Percentiles rank a stretch among this genome's conserved stretches.
These are phyloP conservation scores for Globisporangium rhizosaccharum DNA, from an alignment of 352 stramenopile genomes.

Conservation along the genomic window DNA sequence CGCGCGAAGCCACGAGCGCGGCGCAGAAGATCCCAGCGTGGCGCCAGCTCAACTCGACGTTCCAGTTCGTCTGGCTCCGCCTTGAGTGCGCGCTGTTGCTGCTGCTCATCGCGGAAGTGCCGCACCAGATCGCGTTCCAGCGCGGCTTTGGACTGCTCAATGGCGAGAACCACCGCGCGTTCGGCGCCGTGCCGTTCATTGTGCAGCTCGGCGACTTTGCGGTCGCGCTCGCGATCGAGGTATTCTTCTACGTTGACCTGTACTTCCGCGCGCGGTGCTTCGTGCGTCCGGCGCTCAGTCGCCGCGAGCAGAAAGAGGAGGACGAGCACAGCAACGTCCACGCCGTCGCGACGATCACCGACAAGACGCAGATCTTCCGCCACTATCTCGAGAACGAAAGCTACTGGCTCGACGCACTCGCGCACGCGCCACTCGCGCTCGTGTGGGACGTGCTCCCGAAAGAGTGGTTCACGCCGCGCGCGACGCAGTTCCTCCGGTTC, in stretches of 20 bases:
- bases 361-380: slow-evolving; percentile 20
- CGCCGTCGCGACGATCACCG: slow-evolving; percentile 10
- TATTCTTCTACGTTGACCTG: slow-evolving; percentile 58
- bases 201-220: slow-evolving; percentile 37
- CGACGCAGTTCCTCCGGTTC: slow-evolving; percentile 25
- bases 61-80: slow-evolving; percentile 23
- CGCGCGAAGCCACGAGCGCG: neutral
- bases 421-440: slow-evolving; percentile 34
- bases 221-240: slow-evolving; percentile 29
- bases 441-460: slow-evolving; percentile 61
- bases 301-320: slow-evolving; percentile 10
- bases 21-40: slow-evolving; percentile 13
- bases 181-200: slow-evolving; percentile 26
- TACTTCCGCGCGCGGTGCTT: slow-evolving; percentile 41
- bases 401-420: slow-evolving; percentile 25
- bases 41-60: slow-evolving; percentile 24
- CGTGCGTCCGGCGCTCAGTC: slow-evolving; percentile 19
- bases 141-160: slow-evolving; percentile 41
- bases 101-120: slow-evolving; percentile 33
- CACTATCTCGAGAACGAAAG: slow-evolving; percentile 41
- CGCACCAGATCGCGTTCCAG: slow-evolving; percentile 42
- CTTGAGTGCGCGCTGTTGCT: slow-evolving; percentile 28
- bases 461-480: slow-evolving; percentile 17
- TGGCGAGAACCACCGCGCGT: slow-evolving; percentile 3
- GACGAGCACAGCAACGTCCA: slow-evolving; percentile 13